phyloP scores from a whole-genome alignment of 495 filamentous ascomycete genomes.

The Penicillium turbatum region DNA sequence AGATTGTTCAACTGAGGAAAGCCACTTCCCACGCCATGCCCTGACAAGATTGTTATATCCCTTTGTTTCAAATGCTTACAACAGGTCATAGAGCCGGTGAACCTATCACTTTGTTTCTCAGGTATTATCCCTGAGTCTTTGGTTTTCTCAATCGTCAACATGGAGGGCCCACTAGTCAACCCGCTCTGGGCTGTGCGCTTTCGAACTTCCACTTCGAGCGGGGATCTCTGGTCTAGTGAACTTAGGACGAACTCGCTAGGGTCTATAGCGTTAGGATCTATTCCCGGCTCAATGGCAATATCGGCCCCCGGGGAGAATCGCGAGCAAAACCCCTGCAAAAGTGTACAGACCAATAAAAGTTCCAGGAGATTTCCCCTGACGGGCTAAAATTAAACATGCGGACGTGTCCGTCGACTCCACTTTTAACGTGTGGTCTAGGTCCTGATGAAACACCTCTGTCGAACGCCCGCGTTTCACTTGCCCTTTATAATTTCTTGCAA shows the following conservation, averaged over 20 bases:
- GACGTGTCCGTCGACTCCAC: slow-evolving; percentile 11
- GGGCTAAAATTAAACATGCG: slow-evolving; percentile 12
- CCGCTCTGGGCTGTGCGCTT: too few species aligned
- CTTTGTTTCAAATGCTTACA: too few species aligned
- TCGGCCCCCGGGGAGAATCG: background rate
- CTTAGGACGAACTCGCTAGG: background rate
- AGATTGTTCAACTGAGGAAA: too few species aligned
- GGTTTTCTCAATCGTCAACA: too few species aligned
- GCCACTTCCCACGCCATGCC: too few species aligned
- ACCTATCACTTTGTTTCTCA: too few species aligned
- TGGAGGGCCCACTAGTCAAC: too few species aligned
- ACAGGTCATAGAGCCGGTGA: too few species aligned
- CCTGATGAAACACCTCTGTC: slow-evolving; percentile 6
- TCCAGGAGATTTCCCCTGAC: background rate
- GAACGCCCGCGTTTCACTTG: slow-evolving; percentile 4
- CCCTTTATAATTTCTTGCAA: background rate
- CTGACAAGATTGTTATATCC: too few species aligned
- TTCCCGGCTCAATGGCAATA: background rate
- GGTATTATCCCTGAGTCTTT: too few species aligned
- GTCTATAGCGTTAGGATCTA: background rate
- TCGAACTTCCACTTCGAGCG: too few species aligned
- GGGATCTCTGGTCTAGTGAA: too few species aligned
- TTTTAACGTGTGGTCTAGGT: slow-evolving; percentile 3
- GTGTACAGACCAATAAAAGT: background rate
- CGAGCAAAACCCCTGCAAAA: background rate